Base-by-base conservation (phyloP, 164 flowering plant species). In the Nelumbo lutea region DNA sequence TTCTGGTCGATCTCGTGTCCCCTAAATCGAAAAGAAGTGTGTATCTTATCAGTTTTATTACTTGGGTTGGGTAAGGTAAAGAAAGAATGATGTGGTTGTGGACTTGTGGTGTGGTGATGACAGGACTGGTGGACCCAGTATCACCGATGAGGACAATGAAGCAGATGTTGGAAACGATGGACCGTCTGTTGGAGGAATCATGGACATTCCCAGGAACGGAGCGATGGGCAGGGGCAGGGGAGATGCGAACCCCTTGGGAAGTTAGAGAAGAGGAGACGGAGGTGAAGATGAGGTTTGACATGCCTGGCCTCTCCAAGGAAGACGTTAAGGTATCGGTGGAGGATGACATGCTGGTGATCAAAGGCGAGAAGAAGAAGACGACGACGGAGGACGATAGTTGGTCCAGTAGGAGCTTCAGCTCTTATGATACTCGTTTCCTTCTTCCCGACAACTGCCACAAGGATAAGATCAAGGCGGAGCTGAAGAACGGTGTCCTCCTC, bases 91-190 rank as follows among this genome's bases (percentile, higher is more conserved):
- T n/a, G n/a, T n/a, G n/a, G n/a, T n/a, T 39, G 38, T 7, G 38
- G 13, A 41, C 41, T 66, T n/a, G n/a, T 5, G n/a, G 15, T 9
- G 48, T 39, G 3, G n/a, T 41, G 8, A 2, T 56, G 65, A 8
- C 64, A 87, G 91, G 89, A 3, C 41, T 84, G 44, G 4, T 90
- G 68, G 89, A 93, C 57, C 85, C 92, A 0, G 46, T 85, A 0
- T 87, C 88, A 0, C 95, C 96, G 2, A 77, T 88, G 88, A 78
- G 90, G 59, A 80, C 95, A 39, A 87, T 90, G 93, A 72, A 85
- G 1, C 89, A 87, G 70, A 89, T 93, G 92, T 62, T 93, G 68
- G 92, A 87, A 77, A 77, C 91, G 1, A 79, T 93, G 86, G 96
- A 93, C 81, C 61, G 88, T 6, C 5, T 93, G 3, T 88, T 93